A percentile compares a stretch with the other conserved stretches of the same genome.
Conservation (phyloP, 306 rosid genomes). For the Quercus suber region DNA sequence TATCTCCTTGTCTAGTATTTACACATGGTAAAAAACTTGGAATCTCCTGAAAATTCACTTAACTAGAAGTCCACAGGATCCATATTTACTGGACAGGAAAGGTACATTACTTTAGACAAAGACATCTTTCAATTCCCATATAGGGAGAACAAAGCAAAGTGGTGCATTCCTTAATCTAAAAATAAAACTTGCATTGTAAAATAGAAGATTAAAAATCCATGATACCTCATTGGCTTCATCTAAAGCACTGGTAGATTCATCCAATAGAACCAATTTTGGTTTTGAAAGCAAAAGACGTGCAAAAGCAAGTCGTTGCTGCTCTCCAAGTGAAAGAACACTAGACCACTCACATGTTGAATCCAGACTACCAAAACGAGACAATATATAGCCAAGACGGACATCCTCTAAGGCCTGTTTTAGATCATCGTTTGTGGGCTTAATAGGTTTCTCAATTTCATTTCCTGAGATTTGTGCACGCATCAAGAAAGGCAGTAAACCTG, state of each 20-base stretch:
- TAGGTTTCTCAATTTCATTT: conserved; percentile 27
- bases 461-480: conserved; percentile 36
- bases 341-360: conserved; percentile 91
- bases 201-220: conserved; percentile 8
- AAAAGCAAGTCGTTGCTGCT: conserved; percentile 96
- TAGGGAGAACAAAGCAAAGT: background rate
- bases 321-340: conserved; percentile 94
- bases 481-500: conserved; percentile 80
- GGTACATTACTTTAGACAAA: background rate
- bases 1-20: background rate
- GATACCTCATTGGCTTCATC: conserved; percentile 95
- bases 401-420: conserved; percentile 68
- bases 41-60: background rate
- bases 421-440: conserved; percentile 70
- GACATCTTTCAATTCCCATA: background rate
- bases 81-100: background rate
- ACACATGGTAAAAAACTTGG: background rate
- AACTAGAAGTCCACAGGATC: background rate
- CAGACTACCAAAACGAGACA: conserved; percentile 66
- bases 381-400: conserved; percentile 75
- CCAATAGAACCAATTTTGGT: conserved; percentile 76
- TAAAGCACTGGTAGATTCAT: conserved; percentile 93
- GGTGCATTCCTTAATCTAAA: background rate
- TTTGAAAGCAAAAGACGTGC: conserved; percentile 86
- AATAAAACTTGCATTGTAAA: background rate